Percentiles rank a stretch among this genome's conserved stretches.
phyloP scores from a whole-genome alignment of 306 rosid genomes.

The Fragaria nilgerrensis region DNA sequence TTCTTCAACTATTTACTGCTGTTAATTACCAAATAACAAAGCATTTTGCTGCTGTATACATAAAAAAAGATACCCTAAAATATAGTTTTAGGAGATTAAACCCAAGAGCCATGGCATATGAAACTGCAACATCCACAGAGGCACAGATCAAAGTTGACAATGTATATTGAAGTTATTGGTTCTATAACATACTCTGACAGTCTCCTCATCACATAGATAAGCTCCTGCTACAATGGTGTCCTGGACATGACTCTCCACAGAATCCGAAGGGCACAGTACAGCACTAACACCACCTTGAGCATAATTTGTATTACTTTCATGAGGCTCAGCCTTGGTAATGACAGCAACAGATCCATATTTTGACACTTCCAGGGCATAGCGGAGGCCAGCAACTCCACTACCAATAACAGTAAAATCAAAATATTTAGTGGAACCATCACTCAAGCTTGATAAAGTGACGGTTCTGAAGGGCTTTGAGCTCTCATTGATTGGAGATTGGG shows the following conservation, averaged over 20 bases:
- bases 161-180: background rate
- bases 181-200: slow-evolving; percentile 69
- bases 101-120: background rate
- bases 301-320: slow-evolving; percentile 95
- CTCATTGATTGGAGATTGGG: slow-evolving; percentile 33
- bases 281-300: slow-evolving; percentile 99
- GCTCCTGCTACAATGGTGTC: slow-evolving; percentile 98
- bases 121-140: slow-evolving; percentile 2
- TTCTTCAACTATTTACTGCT: background rate
- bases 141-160: slow-evolving; percentile 15
- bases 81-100: background rate
- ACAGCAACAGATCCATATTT: slow-evolving; percentile 91
- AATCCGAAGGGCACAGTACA: slow-evolving; percentile 82
- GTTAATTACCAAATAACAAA: background rate
- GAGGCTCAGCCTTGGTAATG: slow-evolving; percentile 93
- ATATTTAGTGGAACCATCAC: slow-evolving; percentile 52
- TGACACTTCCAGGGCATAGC: slow-evolving; percentile 93
- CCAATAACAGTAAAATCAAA: slow-evolving; percentile 86
- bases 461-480: slow-evolving; percentile 37
- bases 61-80: background rate
- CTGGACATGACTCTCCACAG: slow-evolving; percentile 91
- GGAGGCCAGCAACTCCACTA: slow-evolving; percentile 93
- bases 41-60: background rate
- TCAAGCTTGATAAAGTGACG: slow-evolving; percentile 50
- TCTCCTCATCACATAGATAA: slow-evolving; percentile 88